Conservation (phyloP, 345 rosid species). For the Salix udensis region DNA sequence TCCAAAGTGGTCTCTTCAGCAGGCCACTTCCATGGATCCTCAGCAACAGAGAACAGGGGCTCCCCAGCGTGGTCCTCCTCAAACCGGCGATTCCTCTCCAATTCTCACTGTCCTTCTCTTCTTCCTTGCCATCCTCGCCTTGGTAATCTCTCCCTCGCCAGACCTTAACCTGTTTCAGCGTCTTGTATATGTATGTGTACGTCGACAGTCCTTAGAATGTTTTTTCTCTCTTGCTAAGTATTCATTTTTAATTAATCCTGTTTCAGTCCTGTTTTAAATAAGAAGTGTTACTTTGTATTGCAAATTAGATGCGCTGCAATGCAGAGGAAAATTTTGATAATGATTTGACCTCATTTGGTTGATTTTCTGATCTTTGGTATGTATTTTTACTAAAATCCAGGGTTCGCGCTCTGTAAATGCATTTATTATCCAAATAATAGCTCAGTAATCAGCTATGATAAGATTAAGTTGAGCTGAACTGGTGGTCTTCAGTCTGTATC, state of each 20-base stretch:
- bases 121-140: constrained; percentile 34
- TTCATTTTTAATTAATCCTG: neutral
- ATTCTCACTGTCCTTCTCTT: constrained; percentile 33
- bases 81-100: constrained; percentile 28
- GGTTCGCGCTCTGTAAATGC: neutral
- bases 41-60: constrained; percentile 29
- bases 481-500: neutral
- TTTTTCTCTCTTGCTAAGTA: neutral
- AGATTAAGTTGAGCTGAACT: neutral
- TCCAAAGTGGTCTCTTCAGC: neutral
- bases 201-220: neutral
- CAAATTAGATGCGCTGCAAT: neutral
- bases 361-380: neutral
- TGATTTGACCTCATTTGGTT: neutral
- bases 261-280: neutral
- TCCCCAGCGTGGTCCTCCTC: constrained; percentile 25
- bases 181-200: neutral
- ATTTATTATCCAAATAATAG: neutral
- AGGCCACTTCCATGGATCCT: neutral
- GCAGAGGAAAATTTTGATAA: neutral
- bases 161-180: neutral
- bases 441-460: neutral
- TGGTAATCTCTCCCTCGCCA: constrained; percentile 31
- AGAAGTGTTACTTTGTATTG: neutral
- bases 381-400: neutral